Base-by-base conservation (phyloP, 2,329 filamentous ascomycete species). In the Macrophomina phaseolina region DNA sequence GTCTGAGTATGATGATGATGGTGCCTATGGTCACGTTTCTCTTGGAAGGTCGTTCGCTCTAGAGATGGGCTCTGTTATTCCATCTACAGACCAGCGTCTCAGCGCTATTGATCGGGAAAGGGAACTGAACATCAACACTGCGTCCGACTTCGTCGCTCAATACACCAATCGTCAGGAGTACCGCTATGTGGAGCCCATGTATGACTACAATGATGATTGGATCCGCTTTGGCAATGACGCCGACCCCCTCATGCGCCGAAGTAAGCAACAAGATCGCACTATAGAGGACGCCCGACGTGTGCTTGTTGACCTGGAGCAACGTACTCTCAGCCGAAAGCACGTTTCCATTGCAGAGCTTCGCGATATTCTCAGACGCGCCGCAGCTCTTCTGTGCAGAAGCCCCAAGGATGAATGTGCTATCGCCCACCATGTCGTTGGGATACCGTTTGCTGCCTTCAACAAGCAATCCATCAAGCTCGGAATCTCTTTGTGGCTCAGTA, bases 111-210 rank as follows among this genome's bases (percentile, higher is more conserved):
- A 96, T 71, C 86, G 85, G 42, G 86, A 91, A 69, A 89, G 90
- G 18, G 88, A 90, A 56, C 87, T 88, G 64, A 88, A 88, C 69
- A 90, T 97, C 76, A 97, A 98, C 76, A 93, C 94, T 11, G 93
- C 92, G 0, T 98, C 95, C 2, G 94, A 98, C 76, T 97, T 99
- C 73, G 89, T 99, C 75, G 93, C 95, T 1, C 94, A 99, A 75
- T 99, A 99, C 77, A 98, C 94, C 3, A 96, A 93, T 32, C 91
- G 95, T 45, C 96, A 99, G 76, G 94, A 97, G 75, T 99, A 99
- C 78, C 89, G 94, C 66, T 94, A 94, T 74, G 89, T 93, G 11
- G 93, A 97, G 75, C 86, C 88, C 2, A 81, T 91, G 45, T 88
- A 90, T 1, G 89, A 91, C 67, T 87, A 89, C 68, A 88, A 90